Conservation (phyloP, 1,284 basidiomycete species). For the Baeospora myosura region DNA sequence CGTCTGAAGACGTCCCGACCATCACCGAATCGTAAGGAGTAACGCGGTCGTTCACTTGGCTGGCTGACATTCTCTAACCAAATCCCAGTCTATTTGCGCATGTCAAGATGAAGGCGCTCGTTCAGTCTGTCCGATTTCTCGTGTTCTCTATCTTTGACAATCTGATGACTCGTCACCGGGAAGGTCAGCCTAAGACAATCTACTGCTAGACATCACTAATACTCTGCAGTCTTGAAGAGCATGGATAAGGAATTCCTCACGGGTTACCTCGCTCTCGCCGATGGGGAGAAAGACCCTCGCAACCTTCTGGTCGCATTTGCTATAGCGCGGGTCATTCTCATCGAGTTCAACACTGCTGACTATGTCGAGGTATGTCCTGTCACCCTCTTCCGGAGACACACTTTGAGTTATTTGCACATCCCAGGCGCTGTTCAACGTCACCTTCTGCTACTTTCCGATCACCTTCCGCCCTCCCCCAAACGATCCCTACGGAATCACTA, state of each 20-base stretch:
- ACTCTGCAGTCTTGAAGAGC: constrained; percentile 51
- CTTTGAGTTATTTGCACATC: neutral
- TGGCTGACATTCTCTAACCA: constrained; percentile 3
- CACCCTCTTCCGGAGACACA: neutral
- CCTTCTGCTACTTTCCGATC: constrained; percentile 98
- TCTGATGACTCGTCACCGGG: constrained; percentile 67
- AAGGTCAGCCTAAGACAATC: constrained; percentile 40
- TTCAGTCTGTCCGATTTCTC: constrained; percentile 76
- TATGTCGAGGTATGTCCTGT: constrained; percentile 63
- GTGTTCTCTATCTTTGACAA: constrained; percentile 83
- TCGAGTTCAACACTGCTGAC: constrained; percentile 78
- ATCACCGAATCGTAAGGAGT: constrained; percentile 65
- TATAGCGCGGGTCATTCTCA: constrained; percentile 76
- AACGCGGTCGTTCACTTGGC: neutral
- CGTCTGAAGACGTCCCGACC: constrained; percentile 62
- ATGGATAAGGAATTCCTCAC: constrained; percentile 70
- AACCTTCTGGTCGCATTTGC: constrained; percentile 90
- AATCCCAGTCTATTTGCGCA: constrained; percentile 62
- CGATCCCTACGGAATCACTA: constrained; percentile 89
- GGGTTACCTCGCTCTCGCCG: constrained; percentile 74
- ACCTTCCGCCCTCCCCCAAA: constrained; percentile 92
- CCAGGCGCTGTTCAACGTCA: constrained; percentile 89
- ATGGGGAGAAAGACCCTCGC: constrained; percentile 96
- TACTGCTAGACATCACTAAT: too few species aligned
- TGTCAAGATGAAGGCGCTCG: constrained; percentile 75